These are phyloP conservation scores for Lolium perenne DNA, from an alignment of 176 grass and related monocot genomes.

Conservation along the genomic window DNA sequence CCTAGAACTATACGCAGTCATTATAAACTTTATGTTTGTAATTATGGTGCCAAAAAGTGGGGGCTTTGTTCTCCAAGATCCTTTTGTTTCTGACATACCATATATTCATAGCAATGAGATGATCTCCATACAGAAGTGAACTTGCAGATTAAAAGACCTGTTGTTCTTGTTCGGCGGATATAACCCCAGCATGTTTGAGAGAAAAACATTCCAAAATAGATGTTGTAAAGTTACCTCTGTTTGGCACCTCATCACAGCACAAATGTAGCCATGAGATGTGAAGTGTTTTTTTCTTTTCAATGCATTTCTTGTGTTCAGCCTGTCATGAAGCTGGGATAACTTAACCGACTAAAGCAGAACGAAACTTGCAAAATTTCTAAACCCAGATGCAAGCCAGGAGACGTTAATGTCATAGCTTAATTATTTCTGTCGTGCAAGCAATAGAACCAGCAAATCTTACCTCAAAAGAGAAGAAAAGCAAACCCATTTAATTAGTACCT, in stretches of 20 bases:
- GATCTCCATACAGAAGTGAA: neutral
- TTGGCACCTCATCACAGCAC: neutral
- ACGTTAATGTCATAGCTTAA: neutral
- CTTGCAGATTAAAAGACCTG: too few relatives aligned
- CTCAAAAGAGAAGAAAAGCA: conserved; percentile 13
- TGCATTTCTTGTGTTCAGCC: neutral
- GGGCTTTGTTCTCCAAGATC: too few relatives aligned
- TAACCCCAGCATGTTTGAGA: neutral
- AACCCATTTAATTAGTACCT: neutral
- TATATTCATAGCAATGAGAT: neutral
- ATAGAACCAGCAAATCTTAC: neutral
- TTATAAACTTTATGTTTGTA: too few relatives aligned
- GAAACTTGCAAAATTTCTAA: neutral
- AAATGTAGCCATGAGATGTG: neutral
- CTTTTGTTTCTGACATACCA: too few relatives aligned
- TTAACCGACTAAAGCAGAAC: neutral
- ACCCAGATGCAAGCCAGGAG: neutral
- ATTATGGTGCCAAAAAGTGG: too few relatives aligned
- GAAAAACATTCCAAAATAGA: neutral
- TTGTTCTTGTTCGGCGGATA: neutral
- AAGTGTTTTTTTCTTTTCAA: neutral
- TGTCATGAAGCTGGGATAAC: neutral
- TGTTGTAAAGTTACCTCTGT: neutral
- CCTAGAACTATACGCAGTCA: too few relatives aligned
- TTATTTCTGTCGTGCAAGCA: neutral